phyloP scores from a whole-genome alignment of 345 rosid species.

The Eucalyptus urophylla region DNA sequence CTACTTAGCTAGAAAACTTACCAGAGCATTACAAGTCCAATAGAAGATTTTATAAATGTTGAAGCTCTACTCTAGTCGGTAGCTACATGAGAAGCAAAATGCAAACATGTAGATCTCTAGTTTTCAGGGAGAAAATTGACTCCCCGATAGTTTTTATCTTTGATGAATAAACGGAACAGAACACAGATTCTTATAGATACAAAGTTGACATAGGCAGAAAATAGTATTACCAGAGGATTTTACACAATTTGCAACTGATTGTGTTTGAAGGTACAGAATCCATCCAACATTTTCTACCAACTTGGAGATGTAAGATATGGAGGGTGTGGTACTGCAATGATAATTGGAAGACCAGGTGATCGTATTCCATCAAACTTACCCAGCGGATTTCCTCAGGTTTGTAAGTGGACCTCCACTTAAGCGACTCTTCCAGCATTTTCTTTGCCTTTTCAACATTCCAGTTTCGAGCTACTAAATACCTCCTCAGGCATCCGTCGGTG shows the following conservation, averaged over 20 bases:
- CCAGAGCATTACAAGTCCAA: neutral
- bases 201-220: neutral
- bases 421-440: constrained; percentile 74
- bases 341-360: neutral
- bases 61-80: neutral
- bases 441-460: constrained; percentile 83
- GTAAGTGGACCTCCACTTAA: constrained; percentile 75
- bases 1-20: neutral
- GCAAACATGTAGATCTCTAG: neutral
- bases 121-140: neutral
- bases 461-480: constrained; percentile 74
- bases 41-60: neutral
- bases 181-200: neutral
- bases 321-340: neutral
- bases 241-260: neutral
- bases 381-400: constrained; percentile 93
- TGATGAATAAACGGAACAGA: neutral
- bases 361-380: constrained; percentile 25
- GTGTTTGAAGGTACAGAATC: neutral
- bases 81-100: neutral
- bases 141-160: neutral
- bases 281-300: neutral
- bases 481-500: constrained; percentile 58
- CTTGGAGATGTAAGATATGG: neutral
- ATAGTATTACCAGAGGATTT: neutral